Evolutionary conservation across 2,329 filamentous ascomycete species (phyloP), one percentile per base, ranked within the genome.

Genomic region (Colletotrichum sp.): DNA sequence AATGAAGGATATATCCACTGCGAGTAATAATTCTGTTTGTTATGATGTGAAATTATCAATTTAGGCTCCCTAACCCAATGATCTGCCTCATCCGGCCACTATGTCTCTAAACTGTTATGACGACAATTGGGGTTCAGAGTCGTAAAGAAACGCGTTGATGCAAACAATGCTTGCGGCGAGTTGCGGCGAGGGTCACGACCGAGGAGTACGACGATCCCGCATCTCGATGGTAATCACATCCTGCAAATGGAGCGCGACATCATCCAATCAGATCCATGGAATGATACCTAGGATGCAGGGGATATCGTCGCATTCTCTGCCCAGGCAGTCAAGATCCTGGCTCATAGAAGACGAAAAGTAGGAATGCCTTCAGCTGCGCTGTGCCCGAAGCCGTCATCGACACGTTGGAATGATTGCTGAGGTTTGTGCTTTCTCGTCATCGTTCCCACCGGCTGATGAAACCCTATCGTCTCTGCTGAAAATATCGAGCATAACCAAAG

Each of bases 1-100:
- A 44, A 0, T 10, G 0, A 10, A 18, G 8, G 16, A 44, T 18
- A 44, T 0, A 44, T 44, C 8, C 36, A 44, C 0, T 18, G 8
- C 8, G 0, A 10, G 8, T 44, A 18, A 18, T 9, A 44, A 18
- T 44, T 18, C 8, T 9, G 36, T 44, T 44, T n/a, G 1, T 44
- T 8, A 44, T 10, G 16, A 18, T 44, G 16, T n/a, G 36, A 18
- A 2, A 9, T 18, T 44, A n/a, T 16, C 36, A 44, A 44, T 16
- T 44, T 44, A 44, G 36, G 16, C 16, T 18, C 36, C 36, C 16
- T 6, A 9, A 1, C 36, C 16, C 36, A n/a, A 44, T 1, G 16
- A 44, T 44, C 15, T 44, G 16, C 1, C 36, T 44, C 36, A 44
- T 44, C 16, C 36, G n/a, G 36, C 36, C 16, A 18, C 1, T 1